phyloP scores from a whole-genome alignment of 1,139 yeast species.

The Taphrina pruni region DNA sequence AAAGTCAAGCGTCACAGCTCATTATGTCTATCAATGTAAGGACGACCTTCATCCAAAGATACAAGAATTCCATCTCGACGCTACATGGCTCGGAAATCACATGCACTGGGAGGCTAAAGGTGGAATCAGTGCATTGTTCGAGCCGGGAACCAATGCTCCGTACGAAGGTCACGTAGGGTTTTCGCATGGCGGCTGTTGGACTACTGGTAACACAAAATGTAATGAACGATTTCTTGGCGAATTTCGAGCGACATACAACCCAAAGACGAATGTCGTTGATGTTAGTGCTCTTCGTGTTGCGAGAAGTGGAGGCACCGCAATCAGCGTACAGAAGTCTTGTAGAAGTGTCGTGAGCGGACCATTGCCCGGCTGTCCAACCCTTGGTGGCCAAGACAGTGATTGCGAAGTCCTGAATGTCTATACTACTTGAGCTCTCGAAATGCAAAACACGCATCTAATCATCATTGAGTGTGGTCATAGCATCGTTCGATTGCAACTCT shows the following conservation, averaged over 20 bases:
- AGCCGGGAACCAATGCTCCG: neutral
- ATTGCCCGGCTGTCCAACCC: neutral
- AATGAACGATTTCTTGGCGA: neutral
- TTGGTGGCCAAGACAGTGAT: neutral
- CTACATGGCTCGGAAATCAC: neutral
- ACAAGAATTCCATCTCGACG: neutral
- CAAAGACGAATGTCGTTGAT: neutral
- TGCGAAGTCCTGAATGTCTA: neutral
- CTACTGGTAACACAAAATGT: neutral
- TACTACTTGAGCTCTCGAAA: neutral
- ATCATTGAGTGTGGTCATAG: no score
- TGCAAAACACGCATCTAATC: no score
- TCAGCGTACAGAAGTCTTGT: neutral
- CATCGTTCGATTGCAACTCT: no score
- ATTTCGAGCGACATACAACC: constrained; percentile 6
- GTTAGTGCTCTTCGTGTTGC: neutral
- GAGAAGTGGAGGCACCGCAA: constrained; percentile 1
- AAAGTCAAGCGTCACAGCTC: constrained; percentile 5
- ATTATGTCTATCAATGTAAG: constrained; percentile 4
- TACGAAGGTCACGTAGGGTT: constrained; percentile 12
- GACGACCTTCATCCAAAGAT: neutral
- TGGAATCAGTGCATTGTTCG: neutral
- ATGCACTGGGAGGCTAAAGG: neutral
- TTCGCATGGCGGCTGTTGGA: neutral
- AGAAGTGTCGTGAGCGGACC: constrained; percentile 1